phyloP scores from a whole-genome alignment of 83 land plant species.

The Thuja plicata region DNA sequence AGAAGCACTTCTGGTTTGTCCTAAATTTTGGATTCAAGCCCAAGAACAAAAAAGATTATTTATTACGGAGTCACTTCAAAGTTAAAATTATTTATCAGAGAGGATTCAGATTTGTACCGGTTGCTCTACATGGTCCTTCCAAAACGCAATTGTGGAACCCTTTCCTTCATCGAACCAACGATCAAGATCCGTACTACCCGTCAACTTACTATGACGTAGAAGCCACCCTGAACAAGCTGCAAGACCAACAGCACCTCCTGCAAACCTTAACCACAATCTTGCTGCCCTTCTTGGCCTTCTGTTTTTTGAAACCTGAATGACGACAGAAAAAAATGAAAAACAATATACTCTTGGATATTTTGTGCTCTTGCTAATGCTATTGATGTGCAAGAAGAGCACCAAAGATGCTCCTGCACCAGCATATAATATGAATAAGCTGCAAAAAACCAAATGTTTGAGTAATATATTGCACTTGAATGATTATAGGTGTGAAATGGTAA shows the following conservation, averaged over 20 bases:
- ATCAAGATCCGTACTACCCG: constrained; percentile 89
- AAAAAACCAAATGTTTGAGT: neutral
- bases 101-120: constrained; percentile 54
- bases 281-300: constrained; percentile 72
- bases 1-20: neutral
- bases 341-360: neutral
- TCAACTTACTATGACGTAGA: constrained; percentile 76
- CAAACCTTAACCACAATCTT: constrained; percentile 69
- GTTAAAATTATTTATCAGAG: neutral
- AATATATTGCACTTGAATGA: neutral
- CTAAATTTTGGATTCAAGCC: constrained; percentile 1
- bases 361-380: neutral
- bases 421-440: constrained; percentile 1
- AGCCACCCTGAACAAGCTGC: constrained; percentile 79
- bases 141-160: constrained; percentile 61
- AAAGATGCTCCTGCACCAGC: neutral
- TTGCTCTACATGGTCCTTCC: constrained; percentile 81
- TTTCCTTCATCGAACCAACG: constrained; percentile 81
- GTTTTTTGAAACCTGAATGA: constrained; percentile 43
- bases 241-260: constrained; percentile 75
- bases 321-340: neutral
- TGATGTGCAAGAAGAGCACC: neutral
- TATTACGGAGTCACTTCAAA: neutral
- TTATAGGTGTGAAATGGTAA: neutral
- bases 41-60: neutral